These are phyloP conservation scores for Aegilops tauschii DNA, from an alignment of 176 grass and related monocot species.

Conservation along the genomic window DNA sequence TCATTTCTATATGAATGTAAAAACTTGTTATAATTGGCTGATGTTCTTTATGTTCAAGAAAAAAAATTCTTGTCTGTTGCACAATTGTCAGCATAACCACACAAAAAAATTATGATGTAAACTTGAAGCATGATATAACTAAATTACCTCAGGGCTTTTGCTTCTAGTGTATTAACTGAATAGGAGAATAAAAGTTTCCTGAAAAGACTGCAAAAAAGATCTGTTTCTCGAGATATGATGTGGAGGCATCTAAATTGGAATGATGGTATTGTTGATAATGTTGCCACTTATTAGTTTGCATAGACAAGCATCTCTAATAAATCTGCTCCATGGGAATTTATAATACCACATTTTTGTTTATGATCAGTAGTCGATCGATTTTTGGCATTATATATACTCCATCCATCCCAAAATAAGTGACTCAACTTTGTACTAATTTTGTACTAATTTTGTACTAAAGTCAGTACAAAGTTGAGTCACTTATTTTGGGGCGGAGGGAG, in stretches of 20 bases:
- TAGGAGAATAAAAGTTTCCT: neutral
- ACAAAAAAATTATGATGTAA: neutral
- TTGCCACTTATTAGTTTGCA: neutral
- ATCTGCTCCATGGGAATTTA: neutral
- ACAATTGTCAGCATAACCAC: neutral
- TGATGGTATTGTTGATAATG: neutral
- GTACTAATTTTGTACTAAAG: too few relatives aligned
- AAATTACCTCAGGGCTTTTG: neutral
- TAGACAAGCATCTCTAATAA: neutral
- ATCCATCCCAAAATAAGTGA: too few relatives aligned
- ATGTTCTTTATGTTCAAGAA: conserved; percentile 21
- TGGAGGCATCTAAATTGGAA: neutral
- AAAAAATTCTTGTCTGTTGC: neutral
- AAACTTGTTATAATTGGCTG: conserved; percentile 9
- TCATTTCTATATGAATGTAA: conserved; percentile 25
- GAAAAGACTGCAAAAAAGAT: neutral
- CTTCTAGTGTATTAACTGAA: neutral
- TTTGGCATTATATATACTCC: neutral
- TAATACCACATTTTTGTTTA: neutral
- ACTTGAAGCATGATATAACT: neutral
- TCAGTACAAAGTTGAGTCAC: too few relatives aligned
- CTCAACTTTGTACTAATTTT: too few relatives aligned
- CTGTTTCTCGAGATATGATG: neutral
- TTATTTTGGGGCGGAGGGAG: too few relatives aligned
- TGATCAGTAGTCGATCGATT: neutral